Conservation (phyloP, 73 alveolate species). For the Paraurostyla sp. region DNA sequence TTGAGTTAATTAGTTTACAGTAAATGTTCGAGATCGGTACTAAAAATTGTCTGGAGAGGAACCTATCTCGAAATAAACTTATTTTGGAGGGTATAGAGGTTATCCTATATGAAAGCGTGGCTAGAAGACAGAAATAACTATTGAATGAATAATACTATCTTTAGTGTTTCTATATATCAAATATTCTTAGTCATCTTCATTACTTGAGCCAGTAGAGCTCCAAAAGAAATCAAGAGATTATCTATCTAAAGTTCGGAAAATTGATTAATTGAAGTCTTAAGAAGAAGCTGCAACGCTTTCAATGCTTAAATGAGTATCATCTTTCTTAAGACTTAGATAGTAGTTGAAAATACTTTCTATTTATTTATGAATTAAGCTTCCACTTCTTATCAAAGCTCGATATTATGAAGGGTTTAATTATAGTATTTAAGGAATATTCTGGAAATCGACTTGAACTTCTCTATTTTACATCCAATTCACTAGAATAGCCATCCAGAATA, state of each 20-base stretch:
- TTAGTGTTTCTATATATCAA: neutral
- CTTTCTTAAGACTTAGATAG: neutral
- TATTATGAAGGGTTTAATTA: too few species aligned
- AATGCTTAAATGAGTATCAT: neutral
- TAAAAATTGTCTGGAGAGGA: conserved; percentile 12
- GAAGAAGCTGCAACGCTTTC: conserved; percentile 51
- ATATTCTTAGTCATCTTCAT: conserved; percentile 31
- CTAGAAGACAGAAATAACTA: neutral
- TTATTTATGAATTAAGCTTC: too few species aligned
- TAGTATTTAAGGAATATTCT: too few species aligned
- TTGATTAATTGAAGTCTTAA: conserved; percentile 58
- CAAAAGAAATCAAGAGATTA: conserved; percentile 24
- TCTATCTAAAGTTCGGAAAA: conserved; percentile 47
- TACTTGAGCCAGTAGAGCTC: conserved; percentile 59
- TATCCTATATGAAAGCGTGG: neutral
- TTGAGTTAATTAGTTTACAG: neutral
- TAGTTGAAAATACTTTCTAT: too few species aligned
- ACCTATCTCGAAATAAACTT: conserved; percentile 40
- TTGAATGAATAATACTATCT: neutral
- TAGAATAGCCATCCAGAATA: neutral
- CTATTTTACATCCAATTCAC: neutral
- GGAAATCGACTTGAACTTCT: too few species aligned
- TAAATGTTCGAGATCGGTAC: neutral
- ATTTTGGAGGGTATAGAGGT: conserved; percentile 23
- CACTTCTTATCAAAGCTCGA: too few species aligned